Evolutionary conservation across 1,284 basidiomycete species (phyloP), one percentile per base, ranked within the genome.

Genomic region (Trametes sp.): DNA sequence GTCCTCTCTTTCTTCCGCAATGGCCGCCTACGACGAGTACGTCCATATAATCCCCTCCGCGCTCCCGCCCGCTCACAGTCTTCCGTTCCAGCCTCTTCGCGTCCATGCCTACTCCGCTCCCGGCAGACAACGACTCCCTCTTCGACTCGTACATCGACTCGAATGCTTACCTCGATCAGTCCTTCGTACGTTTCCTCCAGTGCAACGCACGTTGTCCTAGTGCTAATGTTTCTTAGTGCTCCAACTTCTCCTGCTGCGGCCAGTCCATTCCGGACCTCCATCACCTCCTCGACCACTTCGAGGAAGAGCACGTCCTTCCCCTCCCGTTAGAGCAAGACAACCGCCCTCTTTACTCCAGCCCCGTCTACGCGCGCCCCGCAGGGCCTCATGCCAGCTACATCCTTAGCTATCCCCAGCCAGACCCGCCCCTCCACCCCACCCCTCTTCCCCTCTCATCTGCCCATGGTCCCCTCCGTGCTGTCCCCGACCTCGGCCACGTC

Each of bases 241-340:
- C 82, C 28, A 80, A 90, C 74, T 91, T 88, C 73, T 80, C 81
- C 26, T 92, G 90, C 75, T 91, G 89, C 73, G 84, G 84, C 26
- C 76, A 83, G 54, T 73, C 79, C 46, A 80, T 89, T 21, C 76
- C 82, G 4, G 87, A 92, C 76, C 78, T 91, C 57, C 89, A 92
- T 72, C 84, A 83, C 55, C 83, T 90, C 52, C 78, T 91, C 61
- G 85, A 87, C 67, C 90, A 92, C 71, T 85, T 86, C 60, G 88
- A 91, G 66, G 83, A 85, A 66, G 74, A 78, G 16, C 87, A 88
- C 72, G 82, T 87, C 57, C 71, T 82, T 57, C 78, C 82, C 28
- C 66, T 80, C 51, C 73, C 74, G 33, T 62, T n/a, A n/a, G 6
- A 33, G 11, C 16, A 70, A 1, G 75, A 75, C 48, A 76, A 76